Percentiles rank a stretch among this genome's conserved stretches.
phyloP scores from a whole-genome alignment of 495 filamentous ascomycete species.

The Neurospora tetrasperma region DNA sequence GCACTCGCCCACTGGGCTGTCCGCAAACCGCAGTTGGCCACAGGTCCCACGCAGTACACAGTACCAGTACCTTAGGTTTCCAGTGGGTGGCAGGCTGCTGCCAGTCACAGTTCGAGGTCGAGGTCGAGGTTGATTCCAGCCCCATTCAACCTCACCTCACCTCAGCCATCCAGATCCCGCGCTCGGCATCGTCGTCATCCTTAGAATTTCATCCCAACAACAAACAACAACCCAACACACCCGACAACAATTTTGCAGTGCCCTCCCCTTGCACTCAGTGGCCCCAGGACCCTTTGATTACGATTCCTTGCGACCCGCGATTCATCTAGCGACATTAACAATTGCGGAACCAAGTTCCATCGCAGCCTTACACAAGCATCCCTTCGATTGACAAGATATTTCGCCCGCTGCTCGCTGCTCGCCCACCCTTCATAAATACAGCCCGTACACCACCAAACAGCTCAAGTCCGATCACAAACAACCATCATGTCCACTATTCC shows the following conservation, averaged over 20 bases:
- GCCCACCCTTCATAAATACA: background rate
- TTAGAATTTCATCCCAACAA: background rate
- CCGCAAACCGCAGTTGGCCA: background rate
- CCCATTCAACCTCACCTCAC: background rate
- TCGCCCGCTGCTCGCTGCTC: background rate
- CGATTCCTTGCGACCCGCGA: background rate
- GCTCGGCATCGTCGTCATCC: background rate
- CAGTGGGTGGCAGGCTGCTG: background rate
- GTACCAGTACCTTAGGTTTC: background rate
- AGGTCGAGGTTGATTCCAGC: background rate
- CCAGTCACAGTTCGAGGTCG: background rate
- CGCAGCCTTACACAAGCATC: background rate
- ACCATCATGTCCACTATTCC: slow-evolving; percentile 37
- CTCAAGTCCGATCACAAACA: background rate
- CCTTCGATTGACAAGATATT: background rate
- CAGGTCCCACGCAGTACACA: background rate
- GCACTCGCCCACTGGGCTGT: background rate
- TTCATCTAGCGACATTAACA: background rate
- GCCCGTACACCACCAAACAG: background rate
- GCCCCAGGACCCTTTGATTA: background rate
- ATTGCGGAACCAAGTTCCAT: background rate
- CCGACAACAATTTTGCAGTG: background rate
- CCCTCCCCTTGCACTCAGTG: background rate
- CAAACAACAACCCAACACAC: background rate
- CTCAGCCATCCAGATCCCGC: background rate